Percentiles rank a stretch among this genome's conserved stretches.
Conservation (phyloP, 805 yeast genomes). For the Starmerella vaccinii region DNA sequence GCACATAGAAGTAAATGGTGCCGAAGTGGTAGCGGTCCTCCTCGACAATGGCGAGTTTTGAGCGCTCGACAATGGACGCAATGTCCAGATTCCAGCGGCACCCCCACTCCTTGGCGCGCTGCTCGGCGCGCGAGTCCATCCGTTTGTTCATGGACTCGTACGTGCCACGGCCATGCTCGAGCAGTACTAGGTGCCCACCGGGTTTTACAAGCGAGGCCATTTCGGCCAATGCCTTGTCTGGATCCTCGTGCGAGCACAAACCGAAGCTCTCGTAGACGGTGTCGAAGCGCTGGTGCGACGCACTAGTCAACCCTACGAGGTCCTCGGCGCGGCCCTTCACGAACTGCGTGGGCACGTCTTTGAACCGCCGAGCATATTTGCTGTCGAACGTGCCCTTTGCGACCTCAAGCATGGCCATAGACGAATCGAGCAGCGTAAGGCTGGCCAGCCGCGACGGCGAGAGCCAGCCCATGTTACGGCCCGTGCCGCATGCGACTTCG, state of each 20-base stretch:
- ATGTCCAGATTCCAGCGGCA: slow-evolving; percentile 96
- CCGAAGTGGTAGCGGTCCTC: slow-evolving; percentile 81
- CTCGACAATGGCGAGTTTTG: slow-evolving; percentile 73
- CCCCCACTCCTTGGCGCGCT: slow-evolving; percentile 85
- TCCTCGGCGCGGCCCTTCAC: slow-evolving; percentile 88
- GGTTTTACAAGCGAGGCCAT: slow-evolving; percentile 69
- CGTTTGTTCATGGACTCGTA: slow-evolving; percentile 68
- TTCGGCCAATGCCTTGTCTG: slow-evolving; percentile 66
- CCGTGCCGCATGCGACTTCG: slow-evolving; percentile 94
- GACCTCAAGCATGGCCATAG: slow-evolving; percentile 73
- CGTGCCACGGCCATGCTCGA: slow-evolving; percentile 88
- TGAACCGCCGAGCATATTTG: slow-evolving; percentile 31
- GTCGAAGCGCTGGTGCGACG: slow-evolving; percentile 52
- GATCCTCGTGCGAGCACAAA: slow-evolving; percentile 89
- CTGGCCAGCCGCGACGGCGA: slow-evolving; percentile 52
- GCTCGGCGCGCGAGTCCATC: slow-evolving; percentile 72
- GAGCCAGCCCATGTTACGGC: slow-evolving; percentile 75
- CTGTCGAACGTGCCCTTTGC: slow-evolving; percentile 64
- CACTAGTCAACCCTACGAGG: slow-evolving; percentile 45
- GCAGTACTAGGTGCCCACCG: slow-evolving; percentile 74
- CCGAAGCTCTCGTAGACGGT: slow-evolving; percentile 93
- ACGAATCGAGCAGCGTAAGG: slow-evolving; percentile 76
- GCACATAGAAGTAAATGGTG: slow-evolving; percentile 49
- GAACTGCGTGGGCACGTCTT: slow-evolving; percentile 59
- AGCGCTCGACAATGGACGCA: slow-evolving; percentile 70